Conservation (phyloP, 345 rosid genomes). For the Camelina laxa region DNA sequence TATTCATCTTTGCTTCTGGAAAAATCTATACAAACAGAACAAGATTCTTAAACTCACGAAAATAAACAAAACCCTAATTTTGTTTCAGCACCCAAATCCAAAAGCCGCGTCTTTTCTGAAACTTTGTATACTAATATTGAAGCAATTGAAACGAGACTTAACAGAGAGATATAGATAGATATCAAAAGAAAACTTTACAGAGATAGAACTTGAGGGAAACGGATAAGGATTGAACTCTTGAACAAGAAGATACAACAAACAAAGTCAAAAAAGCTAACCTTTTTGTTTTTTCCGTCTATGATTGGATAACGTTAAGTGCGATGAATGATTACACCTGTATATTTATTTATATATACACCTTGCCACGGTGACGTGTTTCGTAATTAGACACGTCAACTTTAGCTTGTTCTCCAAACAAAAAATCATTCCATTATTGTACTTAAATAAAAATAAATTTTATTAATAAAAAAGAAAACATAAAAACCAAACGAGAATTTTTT, state of each 20-base stretch:
- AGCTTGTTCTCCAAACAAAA: slow-evolving; percentile 37
- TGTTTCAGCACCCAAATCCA: background rate
- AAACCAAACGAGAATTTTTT: background rate
- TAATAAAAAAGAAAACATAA: background rate
- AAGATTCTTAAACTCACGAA: too few relatives aligned
- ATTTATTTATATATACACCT: background rate
- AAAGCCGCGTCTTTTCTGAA: background rate
- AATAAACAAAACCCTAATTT: slow-evolving; percentile 20
- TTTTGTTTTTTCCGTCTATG: slow-evolving; percentile 23
- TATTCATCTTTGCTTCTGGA: slow-evolving; percentile 49
- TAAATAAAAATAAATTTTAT: background rate
- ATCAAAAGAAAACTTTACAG: slow-evolving; percentile 31
- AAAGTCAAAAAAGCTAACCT: background rate
- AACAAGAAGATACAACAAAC: background rate
- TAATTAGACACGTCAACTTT: slow-evolving; percentile 29
- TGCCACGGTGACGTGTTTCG: slow-evolving; percentile 14
- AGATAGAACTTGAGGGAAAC: slow-evolving; percentile 15
- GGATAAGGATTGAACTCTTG: slow-evolving; percentile 32
- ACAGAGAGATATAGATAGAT: background rate
- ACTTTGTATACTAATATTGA: background rate
- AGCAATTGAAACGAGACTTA: slow-evolving; percentile 17
- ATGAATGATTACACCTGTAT: background rate
- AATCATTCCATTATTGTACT: slow-evolving; percentile 3
- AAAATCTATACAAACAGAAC: background rate
- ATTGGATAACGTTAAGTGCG: slow-evolving; percentile 38